A percentile compares a stretch with the other conserved stretches of the same genome.
Conservation (phyloP, 1,284 basidiomycete species). For the Lignosus rhinocerotis region DNA sequence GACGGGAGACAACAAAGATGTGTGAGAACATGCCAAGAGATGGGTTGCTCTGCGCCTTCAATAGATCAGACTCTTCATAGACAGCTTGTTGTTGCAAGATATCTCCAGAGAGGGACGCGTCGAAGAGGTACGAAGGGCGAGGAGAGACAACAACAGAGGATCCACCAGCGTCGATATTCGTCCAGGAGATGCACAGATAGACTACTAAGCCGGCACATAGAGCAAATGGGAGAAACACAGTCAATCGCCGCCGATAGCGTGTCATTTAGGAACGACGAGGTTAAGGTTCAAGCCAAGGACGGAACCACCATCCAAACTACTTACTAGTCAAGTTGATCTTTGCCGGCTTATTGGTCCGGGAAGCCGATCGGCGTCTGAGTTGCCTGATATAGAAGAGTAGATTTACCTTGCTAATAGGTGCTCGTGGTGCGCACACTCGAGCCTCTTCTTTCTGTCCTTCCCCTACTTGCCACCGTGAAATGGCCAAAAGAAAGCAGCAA, state of each 20-base stretch:
- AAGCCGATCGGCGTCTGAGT: background rate
- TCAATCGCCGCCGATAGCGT: background rate
- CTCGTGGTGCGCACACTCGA: background rate
- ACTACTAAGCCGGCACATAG: background rate
- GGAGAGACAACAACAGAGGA: background rate
- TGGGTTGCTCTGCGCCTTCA: background rate
- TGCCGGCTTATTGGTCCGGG: too few species aligned
- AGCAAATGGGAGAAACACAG: background rate
- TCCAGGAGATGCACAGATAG: background rate
- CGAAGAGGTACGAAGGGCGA: background rate
- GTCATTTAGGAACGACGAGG: too few species aligned
- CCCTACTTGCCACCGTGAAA: background rate
- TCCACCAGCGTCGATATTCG: background rate
- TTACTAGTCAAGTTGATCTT: too few species aligned
- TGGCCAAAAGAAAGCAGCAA: constrained; percentile 28
- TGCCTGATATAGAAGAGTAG: background rate
- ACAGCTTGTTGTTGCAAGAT: background rate
- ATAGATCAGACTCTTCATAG: background rate
- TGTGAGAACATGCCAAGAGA: constrained; percentile 33
- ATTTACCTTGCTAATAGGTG: too few species aligned
- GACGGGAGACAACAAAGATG: constrained; percentile 62
- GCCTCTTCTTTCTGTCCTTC: background rate
- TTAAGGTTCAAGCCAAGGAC: too few species aligned
- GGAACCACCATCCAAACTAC: too few species aligned
- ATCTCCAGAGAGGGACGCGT: background rate